Evolutionary conservation across 2,329 filamentous ascomycete genomes (phyloP), one percentile per base, ranked within the genome.

Genomic region (Aspergillaceae sp.): DNA sequence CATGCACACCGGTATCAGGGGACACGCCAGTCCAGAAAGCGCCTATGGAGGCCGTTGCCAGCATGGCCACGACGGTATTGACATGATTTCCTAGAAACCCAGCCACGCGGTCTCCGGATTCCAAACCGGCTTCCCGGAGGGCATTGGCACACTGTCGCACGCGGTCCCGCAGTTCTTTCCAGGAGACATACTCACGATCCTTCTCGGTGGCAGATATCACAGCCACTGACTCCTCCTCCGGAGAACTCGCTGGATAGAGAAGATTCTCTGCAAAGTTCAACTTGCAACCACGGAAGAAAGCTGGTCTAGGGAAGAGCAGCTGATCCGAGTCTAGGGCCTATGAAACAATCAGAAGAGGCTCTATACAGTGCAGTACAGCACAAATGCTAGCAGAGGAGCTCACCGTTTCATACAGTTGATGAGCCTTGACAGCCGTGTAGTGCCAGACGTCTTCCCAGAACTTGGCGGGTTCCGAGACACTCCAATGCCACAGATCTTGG

Each of bases 221-320:
- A 11, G 90, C 90, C 5, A 79, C 68, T 4, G 77, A 74, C 40
- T 80, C 67, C 43, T 83, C 77, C 51, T 84, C 58, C 26, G 67
- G 68, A 34, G 77, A 71, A 42, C 74, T 74, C 2, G 72, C 66
- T 3, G 91, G 91, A 64, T 84, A 96, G 3, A 98, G 80, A 45
- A 97, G 74, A 64, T 98, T 98, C 70, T 97, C 87, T 28, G 91
- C 90, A 63, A 96, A 97, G 67, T 97, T 98, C 53, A 97, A 74
- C 48, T 74, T 81, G 9, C 86, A 79, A 7, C 83, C 84, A 47
- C 80, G 66, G 65, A 96, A 97, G 74, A 95, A 97, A 49, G 82
- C 73, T 5, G 91, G 90, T 27, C 88, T 82, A 27, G 91, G 91
- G 58, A 89, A 97, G 77, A 97, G 86, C 41, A 79, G 74, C 4